Conservation (phyloP, 257 asterid genomes). For the Lithospermum erythrorhizon region DNA sequence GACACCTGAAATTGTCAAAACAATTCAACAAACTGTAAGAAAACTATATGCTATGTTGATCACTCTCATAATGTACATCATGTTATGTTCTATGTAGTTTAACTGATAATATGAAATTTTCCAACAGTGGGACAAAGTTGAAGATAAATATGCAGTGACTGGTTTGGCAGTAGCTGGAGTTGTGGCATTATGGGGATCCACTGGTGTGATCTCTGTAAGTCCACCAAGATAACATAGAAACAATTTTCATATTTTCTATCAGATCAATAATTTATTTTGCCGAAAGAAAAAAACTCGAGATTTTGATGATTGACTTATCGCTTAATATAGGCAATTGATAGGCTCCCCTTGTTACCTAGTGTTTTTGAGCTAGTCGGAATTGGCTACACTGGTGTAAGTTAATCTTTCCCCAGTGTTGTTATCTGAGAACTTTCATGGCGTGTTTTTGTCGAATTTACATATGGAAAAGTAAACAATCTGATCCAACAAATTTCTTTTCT, state of each 20-base stretch:
- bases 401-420: neutral
- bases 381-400: constrained; percentile 74
- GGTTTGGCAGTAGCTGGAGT: constrained; percentile 60
- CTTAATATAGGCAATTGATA: constrained; percentile 62
- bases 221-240: neutral
- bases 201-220: constrained; percentile 59
- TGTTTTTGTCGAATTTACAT: too few species aligned
- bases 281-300: neutral
- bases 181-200: constrained; percentile 47
- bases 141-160: constrained; percentile 78
- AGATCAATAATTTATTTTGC: neutral
- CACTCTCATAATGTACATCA: neutral
- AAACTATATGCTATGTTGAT: neutral
- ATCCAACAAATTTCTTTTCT: neutral
- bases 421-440: neutral
- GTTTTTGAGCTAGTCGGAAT: constrained; percentile 83
- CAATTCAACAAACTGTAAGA: constrained; percentile 54
- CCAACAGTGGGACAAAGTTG: constrained; percentile 76
- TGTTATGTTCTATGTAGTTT: neutral
- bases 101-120: neutral
- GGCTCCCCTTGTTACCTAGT: constrained; percentile 82
- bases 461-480: too few species aligned
- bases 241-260: neutral
- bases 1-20: constrained; percentile 51
- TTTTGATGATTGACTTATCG: neutral